Evolutionary conservation across 805 yeast genomes (phyloP), one percentile per base, ranked within the genome.

Genomic region (Candida rishiriensis): DNA sequence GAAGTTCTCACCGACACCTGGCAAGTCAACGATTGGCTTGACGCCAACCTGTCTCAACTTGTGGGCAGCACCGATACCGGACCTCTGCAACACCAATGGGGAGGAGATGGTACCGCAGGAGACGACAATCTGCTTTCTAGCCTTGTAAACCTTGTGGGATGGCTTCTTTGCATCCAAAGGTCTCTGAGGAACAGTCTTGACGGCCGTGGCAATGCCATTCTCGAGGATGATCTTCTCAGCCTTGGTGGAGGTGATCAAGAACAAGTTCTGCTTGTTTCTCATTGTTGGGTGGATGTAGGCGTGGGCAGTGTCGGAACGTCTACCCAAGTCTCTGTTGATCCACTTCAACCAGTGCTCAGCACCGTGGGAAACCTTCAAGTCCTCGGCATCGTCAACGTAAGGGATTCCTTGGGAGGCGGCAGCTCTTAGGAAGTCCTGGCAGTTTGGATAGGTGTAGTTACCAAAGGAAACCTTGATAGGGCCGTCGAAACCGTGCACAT

Each of bases 41-140:
- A 57, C 44, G 38, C 62, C 62, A 42, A 49, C 59, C 34, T 57
- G 56, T 47, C 62, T 51, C 48, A 57, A 47, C 45, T 53, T 57
- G 48, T 51, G 55, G 15, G 62, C 59, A 36, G 59, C 58, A 49
- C 62, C 62, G 41, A 74, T 71, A 13, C 78, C 78, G 3, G 78
- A 72, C 49, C 71, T 66, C 53, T 72, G 70, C 43, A 74, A 61
- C 16, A 74, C 59, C n/a, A 72, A 49, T 15, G 79, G 79, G 3
- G 79, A 72, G 17, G 72, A 63, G 42, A 72, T 59, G 3, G 76
- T 63, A 29, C 79, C 79, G 30, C 75, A 74, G 36, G 72, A 53
- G 10, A 72, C 68, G 39, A 74, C 66, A 50, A 66, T 63, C 53
- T 72, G 74, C 51, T 64, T 70, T 43, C 77, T 72, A 2, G 79